These are phyloP conservation scores for Phaeoacremonium minimum DNA, from an alignment of 2,329 filamentous ascomycete genomes.

Conservation along the genomic window DNA sequence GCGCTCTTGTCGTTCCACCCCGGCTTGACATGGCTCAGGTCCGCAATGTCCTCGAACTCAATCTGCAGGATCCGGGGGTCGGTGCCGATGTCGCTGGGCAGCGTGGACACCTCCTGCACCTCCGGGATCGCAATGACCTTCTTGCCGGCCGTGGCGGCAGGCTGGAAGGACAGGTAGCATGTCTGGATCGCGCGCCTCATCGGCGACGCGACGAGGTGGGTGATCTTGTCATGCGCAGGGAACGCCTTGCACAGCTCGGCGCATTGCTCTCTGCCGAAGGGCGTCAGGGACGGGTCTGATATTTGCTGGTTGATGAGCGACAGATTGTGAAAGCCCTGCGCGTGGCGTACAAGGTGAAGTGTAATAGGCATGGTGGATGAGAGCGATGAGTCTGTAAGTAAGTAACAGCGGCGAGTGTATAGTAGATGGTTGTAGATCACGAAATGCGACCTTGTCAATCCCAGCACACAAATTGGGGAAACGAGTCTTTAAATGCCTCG, in stretches of 20 bases:
- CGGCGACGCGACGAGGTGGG: slow-evolving; percentile 72
- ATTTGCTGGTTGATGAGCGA: slow-evolving; percentile 63
- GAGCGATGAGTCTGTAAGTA: too few relatives aligned
- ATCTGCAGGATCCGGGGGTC: slow-evolving; percentile 45
- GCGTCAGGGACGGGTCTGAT: slow-evolving; percentile 74
- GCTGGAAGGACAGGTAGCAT: slow-evolving; percentile 63
- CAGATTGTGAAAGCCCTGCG: slow-evolving; percentile 80
- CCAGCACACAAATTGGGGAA: too few relatives aligned
- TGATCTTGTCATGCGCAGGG: slow-evolving; percentile 59
- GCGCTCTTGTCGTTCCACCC: slow-evolving; percentile 69
- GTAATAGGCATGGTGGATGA: slow-evolving; percentile 46
- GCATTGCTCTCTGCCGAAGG: slow-evolving; percentile 74
- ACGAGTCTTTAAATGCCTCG: too few relatives aligned
- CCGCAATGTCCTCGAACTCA: slow-evolving; percentile 61
- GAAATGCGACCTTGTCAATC: too few relatives aligned
- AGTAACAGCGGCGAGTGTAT: too few relatives aligned
- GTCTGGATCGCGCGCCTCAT: slow-evolving; percentile 79
- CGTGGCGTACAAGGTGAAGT: slow-evolving; percentile 68
- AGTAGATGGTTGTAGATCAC: too few relatives aligned
- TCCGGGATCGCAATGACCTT: slow-evolving; percentile 66
- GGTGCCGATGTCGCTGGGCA: slow-evolving; percentile 74
- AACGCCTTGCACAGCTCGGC: slow-evolving; percentile 56
- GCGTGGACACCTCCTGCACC: slow-evolving; percentile 71
- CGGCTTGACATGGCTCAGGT: slow-evolving; percentile 55
- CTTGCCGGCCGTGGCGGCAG: slow-evolving; percentile 38